Evolutionary conservation across 176 grass and related monocot genomes (phyloP).

Genomic region (Tillandsia leiboldiana): DNA sequence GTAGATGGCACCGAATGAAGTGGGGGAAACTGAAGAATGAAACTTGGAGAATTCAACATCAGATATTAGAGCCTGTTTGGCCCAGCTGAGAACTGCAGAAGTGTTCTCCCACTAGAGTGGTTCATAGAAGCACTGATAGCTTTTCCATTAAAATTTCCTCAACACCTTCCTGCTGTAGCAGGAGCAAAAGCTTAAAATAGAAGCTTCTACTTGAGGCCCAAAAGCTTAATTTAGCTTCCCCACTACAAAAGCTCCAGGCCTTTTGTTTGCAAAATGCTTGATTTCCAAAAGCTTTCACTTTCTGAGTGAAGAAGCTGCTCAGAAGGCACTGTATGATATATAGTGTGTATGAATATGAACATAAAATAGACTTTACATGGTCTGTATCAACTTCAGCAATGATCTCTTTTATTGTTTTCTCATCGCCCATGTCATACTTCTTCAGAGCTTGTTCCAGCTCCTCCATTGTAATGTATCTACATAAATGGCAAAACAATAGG

Average conservation of each 20-base stretch:
- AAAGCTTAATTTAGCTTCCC: too few relatives aligned
- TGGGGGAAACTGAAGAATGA: background rate
- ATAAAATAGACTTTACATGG: slow-evolving; percentile 46
- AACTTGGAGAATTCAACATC: too few relatives aligned
- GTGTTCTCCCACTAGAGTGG: background rate
- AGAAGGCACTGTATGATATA: background rate
- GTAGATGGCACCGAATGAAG: background rate
- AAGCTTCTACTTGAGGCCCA: too few relatives aligned
- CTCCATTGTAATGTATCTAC: slow-evolving; percentile 91
- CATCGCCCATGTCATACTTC: slow-evolving; percentile 98
- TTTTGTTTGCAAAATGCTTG: too few relatives aligned
- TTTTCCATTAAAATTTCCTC: too few relatives aligned
- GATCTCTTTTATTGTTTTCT: slow-evolving; percentile 97
- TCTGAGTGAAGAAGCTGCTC: background rate
- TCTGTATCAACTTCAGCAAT: slow-evolving; percentile 94
- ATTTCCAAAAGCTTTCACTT: slow-evolving; percentile 11
- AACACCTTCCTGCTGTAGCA: too few relatives aligned
- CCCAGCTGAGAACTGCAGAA: background rate
- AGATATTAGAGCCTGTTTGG: too few relatives aligned
- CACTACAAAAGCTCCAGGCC: too few relatives aligned
- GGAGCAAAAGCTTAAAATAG: too few relatives aligned
- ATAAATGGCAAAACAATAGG: slow-evolving; percentile 16
- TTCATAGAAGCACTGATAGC: background rate
- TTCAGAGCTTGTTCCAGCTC: slow-evolving; percentile 93
- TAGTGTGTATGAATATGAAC: background rate